These are phyloP conservation scores for Lophium mytilinum DNA, from an alignment of 495 filamentous ascomycete genomes.

Conservation along the genomic window DNA sequence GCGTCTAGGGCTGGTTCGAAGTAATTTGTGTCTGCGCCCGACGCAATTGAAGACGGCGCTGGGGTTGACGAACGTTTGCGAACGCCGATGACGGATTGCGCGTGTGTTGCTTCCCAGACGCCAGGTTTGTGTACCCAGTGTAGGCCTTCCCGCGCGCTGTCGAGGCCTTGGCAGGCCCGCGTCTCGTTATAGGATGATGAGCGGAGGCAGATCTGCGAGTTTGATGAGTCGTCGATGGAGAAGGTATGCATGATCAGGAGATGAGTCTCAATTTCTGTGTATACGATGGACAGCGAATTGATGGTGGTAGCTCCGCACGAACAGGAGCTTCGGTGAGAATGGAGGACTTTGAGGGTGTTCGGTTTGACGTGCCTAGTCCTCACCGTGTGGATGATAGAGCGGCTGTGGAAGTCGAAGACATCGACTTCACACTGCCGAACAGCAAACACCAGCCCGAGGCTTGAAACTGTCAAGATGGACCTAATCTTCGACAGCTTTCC, in stretches of 20 bases:
- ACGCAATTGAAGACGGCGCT: slow-evolving; percentile 14
- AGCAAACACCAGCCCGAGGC: slow-evolving; percentile 43
- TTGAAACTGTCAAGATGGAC: slow-evolving; percentile 34
- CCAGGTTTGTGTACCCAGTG: slow-evolving; percentile 36
- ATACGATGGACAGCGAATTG: slow-evolving; percentile 26
- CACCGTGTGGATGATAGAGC: slow-evolving; percentile 48
- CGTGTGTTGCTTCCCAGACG: slow-evolving; percentile 36
- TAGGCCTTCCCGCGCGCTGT: slow-evolving; percentile 25
- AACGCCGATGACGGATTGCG: slow-evolving; percentile 35
- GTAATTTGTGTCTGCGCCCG: slow-evolving; percentile 5
- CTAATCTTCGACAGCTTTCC: slow-evolving; percentile 25
- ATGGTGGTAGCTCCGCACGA: slow-evolving; percentile 22
- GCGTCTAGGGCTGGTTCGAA: background rate
- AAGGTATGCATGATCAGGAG: slow-evolving; percentile 29
- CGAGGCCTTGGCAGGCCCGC: slow-evolving; percentile 29
- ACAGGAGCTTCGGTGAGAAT: slow-evolving; percentile 22
- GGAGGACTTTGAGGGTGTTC: slow-evolving; percentile 33
- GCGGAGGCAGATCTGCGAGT: slow-evolving; percentile 24
- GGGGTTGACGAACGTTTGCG: slow-evolving; percentile 27
- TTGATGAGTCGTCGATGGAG: slow-evolving; percentile 13
- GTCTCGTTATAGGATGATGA: slow-evolving; percentile 8
- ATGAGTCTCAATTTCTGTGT: slow-evolving; percentile 22
- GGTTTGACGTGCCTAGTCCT: slow-evolving; percentile 42
- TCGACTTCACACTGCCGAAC: slow-evolving; percentile 43
- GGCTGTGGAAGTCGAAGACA: slow-evolving; percentile 44